These are phyloP conservation scores for Tillandsia fasciculata DNA, from an alignment of 176 grass and related monocot species.

Conservation along the genomic window DNA sequence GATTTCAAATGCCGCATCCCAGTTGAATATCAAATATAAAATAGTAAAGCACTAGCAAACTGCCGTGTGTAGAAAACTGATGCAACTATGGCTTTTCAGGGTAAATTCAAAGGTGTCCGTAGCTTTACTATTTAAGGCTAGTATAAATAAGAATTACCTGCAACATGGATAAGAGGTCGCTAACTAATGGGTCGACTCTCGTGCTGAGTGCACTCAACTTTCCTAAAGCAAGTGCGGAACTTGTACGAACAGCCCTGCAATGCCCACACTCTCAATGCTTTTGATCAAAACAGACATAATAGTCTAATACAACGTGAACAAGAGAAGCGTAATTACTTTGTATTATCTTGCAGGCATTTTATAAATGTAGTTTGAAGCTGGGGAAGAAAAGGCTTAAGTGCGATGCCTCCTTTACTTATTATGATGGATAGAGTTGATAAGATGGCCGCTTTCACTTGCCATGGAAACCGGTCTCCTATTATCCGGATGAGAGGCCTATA, in stretches of 20 bases:
- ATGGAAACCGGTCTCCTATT: conserved; percentile 85
- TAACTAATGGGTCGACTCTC: conserved; percentile 75
- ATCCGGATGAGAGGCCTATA: conserved; percentile 89
- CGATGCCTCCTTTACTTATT: conserved; percentile 88
- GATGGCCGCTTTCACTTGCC: conserved; percentile 99
- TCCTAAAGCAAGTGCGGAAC: conserved; percentile 79
- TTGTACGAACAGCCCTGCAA: conserved; percentile 68
- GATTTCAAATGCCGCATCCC: no score
- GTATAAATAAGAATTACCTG: conserved; percentile 35
- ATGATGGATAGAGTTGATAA: conserved; percentile 90
- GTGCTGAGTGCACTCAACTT: conserved; percentile 95
- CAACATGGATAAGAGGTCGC: conserved; percentile 74
- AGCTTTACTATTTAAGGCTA: no score
- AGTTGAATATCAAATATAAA: no score
- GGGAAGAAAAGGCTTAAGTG: conserved; percentile 94
- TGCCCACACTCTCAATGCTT: conserved; percentile 12
- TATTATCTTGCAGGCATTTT: conserved; percentile 81
- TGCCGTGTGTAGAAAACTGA: no score
- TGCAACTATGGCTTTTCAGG: no score
- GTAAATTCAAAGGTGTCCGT: no score
- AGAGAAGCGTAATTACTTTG: conserved; percentile 37
- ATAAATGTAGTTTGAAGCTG: conserved; percentile 95
- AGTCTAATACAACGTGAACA: not conserved
- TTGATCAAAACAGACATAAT: conserved; percentile 6
- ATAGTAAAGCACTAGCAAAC: no score